Evolutionary conservation across 1,284 basidiomycete genomes (phyloP).

Genomic region (Trichosporon sp.): DNA sequence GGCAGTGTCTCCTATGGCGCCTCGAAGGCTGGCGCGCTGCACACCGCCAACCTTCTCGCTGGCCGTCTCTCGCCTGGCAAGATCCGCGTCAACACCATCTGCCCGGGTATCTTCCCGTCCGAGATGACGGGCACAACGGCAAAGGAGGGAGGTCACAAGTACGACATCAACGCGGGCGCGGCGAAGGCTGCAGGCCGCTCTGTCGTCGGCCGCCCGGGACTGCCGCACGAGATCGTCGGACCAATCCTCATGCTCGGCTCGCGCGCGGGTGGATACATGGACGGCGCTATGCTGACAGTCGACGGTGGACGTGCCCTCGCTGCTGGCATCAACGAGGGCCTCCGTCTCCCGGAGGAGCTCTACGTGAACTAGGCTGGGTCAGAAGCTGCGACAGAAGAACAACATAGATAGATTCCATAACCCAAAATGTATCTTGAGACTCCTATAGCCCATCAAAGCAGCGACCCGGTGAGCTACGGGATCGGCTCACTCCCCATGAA

Average conservation of each 20-base stretch:
- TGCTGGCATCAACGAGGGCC: slow-evolving; percentile 33
- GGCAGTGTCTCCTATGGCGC: slow-evolving; percentile 40
- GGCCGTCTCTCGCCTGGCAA: slow-evolving; percentile 33
- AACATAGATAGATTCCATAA: background rate
- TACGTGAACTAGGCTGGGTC: slow-evolving; percentile 17
- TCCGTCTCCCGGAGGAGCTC: slow-evolving; percentile 28
- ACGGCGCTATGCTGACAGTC: slow-evolving; percentile 39
- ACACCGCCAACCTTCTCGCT: slow-evolving; percentile 33
- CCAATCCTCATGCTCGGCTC: slow-evolving; percentile 39
- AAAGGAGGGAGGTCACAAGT: slow-evolving; percentile 16
- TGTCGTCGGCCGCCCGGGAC: slow-evolving; percentile 40
- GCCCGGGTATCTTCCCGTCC: slow-evolving; percentile 37
- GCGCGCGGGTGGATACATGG: slow-evolving; percentile 40
- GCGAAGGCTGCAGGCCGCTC: slow-evolving; percentile 28
- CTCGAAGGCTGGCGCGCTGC: slow-evolving; percentile 40
- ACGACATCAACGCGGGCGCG: slow-evolving; percentile 22
- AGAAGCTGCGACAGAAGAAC: background rate
- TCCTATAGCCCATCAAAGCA: background rate
- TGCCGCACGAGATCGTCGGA: slow-evolving; percentile 44
- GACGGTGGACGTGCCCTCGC: slow-evolving; percentile 44
- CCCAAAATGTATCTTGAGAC: slow-evolving; percentile 1
- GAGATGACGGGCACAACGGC: slow-evolving; percentile 36
- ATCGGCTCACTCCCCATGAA: background rate
- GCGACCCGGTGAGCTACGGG: background rate
- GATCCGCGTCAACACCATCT: slow-evolving; percentile 42